Conservation (phyloP, 768 basidiomycete species). For the Daedaleopsis sinensis region DNA sequence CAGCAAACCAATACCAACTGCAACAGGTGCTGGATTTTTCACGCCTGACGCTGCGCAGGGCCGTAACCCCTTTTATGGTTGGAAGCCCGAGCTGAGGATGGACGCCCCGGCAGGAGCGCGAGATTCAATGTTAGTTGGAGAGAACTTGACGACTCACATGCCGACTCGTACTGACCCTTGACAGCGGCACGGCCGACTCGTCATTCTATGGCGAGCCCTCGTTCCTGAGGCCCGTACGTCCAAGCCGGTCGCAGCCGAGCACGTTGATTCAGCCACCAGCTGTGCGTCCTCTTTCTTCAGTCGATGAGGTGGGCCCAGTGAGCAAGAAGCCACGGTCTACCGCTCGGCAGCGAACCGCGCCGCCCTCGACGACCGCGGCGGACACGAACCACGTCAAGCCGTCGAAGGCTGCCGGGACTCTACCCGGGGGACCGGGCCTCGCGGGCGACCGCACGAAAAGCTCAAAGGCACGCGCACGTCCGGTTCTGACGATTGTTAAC, state of each 20-base stretch:
- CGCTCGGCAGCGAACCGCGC: slow-evolving; percentile 48
- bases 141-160: slow-evolving; percentile 1
- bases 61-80: slow-evolving; percentile 58
- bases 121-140: slow-evolving; percentile 60
- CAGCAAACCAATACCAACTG: slow-evolving; percentile 47
- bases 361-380: slow-evolving; percentile 37
- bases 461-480: slow-evolving; percentile 84
- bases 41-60: slow-evolving; percentile 67
- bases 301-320: slow-evolving; percentile 80
- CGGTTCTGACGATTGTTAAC: slow-evolving; percentile 86
- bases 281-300: slow-evolving; percentile 76
- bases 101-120: slow-evolving; percentile 51
- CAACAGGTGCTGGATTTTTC: slow-evolving; percentile 75
- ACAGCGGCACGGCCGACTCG: slow-evolving; percentile 60
- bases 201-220: slow-evolving; percentile 60
- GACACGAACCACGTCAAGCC: slow-evolving; percentile 42
- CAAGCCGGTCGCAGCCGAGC: slow-evolving; percentile 36
- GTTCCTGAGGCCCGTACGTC: slow-evolving; percentile 44
- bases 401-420: slow-evolving; percentile 53
- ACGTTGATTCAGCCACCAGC: slow-evolving; percentile 46
- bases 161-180: not conserved
- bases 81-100: slow-evolving; percentile 64
- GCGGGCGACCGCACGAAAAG: slow-evolving; percentile 72
- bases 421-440: slow-evolving; percentile 22
- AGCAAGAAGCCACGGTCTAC: slow-evolving; percentile 75